Percentiles rank a stretch among this genome's conserved stretches.
Evolutionary conservation across 2,329 filamentous ascomycete genomes (phyloP).

Genomic region (Ascomycota sp.): DNA sequence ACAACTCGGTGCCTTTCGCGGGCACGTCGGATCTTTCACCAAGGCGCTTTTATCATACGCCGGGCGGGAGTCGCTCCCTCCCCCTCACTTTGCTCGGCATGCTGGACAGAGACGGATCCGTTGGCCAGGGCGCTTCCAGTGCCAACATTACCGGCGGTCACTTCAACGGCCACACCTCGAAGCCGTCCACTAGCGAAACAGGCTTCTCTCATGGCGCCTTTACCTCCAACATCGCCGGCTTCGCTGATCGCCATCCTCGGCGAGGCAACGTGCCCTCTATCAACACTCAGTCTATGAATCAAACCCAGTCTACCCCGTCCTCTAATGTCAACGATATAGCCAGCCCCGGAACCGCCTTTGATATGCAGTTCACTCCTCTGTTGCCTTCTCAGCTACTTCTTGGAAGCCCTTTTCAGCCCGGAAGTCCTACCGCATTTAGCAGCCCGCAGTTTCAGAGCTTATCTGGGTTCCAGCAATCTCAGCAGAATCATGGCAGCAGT

Average conservation of each 20-base stretch:
- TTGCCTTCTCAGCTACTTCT: slow-evolving; percentile 86
- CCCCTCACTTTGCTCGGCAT: slow-evolving; percentile 73
- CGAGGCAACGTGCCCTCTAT: slow-evolving; percentile 76
- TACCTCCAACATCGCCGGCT: slow-evolving; percentile 66
- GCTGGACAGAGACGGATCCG: slow-evolving; percentile 61
- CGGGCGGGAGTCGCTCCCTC: slow-evolving; percentile 69
- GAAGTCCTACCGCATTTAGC: slow-evolving; percentile 72
- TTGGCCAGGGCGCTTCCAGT: slow-evolving; percentile 18
- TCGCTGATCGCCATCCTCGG: slow-evolving; percentile 70
- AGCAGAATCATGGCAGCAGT: slow-evolving; percentile 29
- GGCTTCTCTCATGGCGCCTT: slow-evolving; percentile 89
- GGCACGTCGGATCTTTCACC: slow-evolving; percentile 45
- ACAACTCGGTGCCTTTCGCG: slow-evolving; percentile 18
- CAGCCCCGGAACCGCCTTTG: slow-evolving; percentile 73
- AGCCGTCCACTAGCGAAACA: slow-evolving; percentile 65
- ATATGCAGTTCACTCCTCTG: slow-evolving; percentile 96
- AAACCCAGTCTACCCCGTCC: slow-evolving; percentile 14
- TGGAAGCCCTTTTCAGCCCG: slow-evolving; percentile 90
- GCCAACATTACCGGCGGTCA: slow-evolving; percentile 32
- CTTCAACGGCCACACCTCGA: slow-evolving; percentile 52
- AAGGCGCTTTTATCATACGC: slow-evolving; percentile 65
- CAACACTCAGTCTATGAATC: slow-evolving; percentile 56
- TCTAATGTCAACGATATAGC: slow-evolving; percentile 53
- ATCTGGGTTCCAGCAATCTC: slow-evolving; percentile 46
- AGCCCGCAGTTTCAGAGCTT: slow-evolving; percentile 84